phyloP scores from a whole-genome alignment of 345 rosid species.

The Gossypium sturtianum region DNA sequence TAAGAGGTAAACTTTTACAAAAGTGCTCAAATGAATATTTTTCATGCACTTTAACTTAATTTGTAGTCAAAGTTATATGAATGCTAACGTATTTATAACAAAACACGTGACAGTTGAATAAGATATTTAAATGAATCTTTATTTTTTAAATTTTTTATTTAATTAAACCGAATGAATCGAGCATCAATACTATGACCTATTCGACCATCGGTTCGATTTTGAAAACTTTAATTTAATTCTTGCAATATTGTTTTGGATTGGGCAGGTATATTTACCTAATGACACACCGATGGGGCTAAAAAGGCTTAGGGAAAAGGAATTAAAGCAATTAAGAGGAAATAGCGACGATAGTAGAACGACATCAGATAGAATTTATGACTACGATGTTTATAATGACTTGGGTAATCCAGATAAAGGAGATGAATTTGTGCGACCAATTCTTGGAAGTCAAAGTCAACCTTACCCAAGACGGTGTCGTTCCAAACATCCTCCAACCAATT shows the following conservation, averaged over 20 bases:
- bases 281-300: slow-evolving; percentile 6
- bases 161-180: too few species aligned
- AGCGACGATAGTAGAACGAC: background rate
- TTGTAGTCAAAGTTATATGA: too few species aligned
- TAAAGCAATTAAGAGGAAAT: background rate
- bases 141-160: too few species aligned
- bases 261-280: slow-evolving; percentile 9
- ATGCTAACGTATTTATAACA: too few species aligned
- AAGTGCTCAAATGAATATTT: too few species aligned
- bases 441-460: background rate
- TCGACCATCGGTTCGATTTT: rapidly evolving
- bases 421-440: background rate
- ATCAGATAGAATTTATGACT: slow-evolving; percentile 2
- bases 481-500: background rate
- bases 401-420: slow-evolving; percentile 6
- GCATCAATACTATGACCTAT: too few species aligned
- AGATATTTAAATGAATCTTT: too few species aligned
- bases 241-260: background rate
- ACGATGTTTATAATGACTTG: slow-evolving; percentile 8
- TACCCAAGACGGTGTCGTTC: slow-evolving; percentile 6
- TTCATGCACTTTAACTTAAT: too few species aligned
- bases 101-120: too few species aligned
- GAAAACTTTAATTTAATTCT: background rate
- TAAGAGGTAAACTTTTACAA: too few species aligned
- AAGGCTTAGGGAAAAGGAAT: background rate